Evolutionary conservation across 2,329 filamentous ascomycete genomes (phyloP), one percentile per base, ranked within the genome.

Genomic region (Thelonectria rubi): DNA sequence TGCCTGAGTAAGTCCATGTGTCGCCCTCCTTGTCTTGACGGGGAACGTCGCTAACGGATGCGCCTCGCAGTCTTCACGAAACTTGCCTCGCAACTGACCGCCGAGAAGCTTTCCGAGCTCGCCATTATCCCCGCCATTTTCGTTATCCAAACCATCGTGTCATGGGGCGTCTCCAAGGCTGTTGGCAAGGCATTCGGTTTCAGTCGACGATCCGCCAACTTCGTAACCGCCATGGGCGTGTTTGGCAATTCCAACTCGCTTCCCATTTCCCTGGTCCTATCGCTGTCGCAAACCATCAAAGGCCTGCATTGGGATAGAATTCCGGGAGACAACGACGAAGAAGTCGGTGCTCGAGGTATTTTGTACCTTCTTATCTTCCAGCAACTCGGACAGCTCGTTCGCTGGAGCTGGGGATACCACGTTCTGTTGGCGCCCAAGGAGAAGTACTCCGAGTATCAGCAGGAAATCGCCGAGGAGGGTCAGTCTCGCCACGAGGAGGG

Each of bases 171-270:
- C 55, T 89, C 94, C 2, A 79, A 88, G 9, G 72, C 84, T 12
- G 86, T 98, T 56, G 87, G 91, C 17, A 90, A 86, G 77, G 80
- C 88, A 50, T 97, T 94, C 76, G 84, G 91, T 15, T 94, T 99
- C 78, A 88, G 88, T 70, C 93, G 91, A 76, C 88, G 94, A 64
- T 91, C 93, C 43, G 87, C 90, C 67, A 99, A 99, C 79, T 99
- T 99, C 73, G 91, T 99, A 43, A 91, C 93, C 32, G 95, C 95
- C 55, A 99, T 99, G 95, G 94, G 92, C 39, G 86, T 98, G 50
- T 99, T 99, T 76, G 95, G 94, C 70, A 99, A 99, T 77, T 98
- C 94, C 34, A 99, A 99, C 79, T 98, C 95, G 17, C 85, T 99
- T 18, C 95, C 95, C 0, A 98, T 99, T 64, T 99, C 95, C 0